These are phyloP conservation scores for Tetratostichococcus sp. DNA, from an alignment of 139 green algal genomes.

Conservation along the genomic window DNA sequence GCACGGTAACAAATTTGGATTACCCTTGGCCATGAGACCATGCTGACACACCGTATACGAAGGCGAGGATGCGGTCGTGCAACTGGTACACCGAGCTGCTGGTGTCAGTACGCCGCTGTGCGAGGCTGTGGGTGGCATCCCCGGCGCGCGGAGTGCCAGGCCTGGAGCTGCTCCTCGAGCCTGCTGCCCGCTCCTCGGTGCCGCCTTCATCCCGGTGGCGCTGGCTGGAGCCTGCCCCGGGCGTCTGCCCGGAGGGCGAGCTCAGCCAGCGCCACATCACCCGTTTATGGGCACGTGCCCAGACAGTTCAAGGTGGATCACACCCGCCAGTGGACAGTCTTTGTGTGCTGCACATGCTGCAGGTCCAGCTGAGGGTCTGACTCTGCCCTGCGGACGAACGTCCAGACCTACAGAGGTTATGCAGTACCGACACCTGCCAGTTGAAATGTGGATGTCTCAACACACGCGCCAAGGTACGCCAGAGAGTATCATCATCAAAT, in stretches of 20 bases:
- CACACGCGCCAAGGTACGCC: too few relatives aligned
- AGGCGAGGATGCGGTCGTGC: constrained; percentile 17
- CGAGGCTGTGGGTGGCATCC: background rate
- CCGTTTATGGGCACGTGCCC: background rate
- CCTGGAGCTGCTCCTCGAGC: background rate
- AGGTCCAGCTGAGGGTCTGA: too few relatives aligned
- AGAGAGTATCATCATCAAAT: too few relatives aligned
- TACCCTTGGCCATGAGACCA: too few relatives aligned
- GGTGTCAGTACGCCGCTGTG: background rate
- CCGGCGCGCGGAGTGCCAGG: background rate
- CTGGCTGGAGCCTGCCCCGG: background rate
- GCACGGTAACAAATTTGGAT: too few relatives aligned
- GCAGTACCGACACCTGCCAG: too few relatives aligned
- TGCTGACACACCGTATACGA: constrained; percentile 19
- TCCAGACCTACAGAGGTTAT: too few relatives aligned
- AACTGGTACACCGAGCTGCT: constrained; percentile 5
- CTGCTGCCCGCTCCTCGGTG: background rate
- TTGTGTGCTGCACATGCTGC: too few relatives aligned
- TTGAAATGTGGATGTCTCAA: too few relatives aligned
- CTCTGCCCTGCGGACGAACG: too few relatives aligned
- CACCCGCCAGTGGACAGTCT: too few relatives aligned
- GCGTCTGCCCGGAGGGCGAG: background rate
- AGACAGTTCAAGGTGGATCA: too few relatives aligned
- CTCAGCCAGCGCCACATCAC: background rate
- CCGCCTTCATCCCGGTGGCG: background rate